These are phyloP conservation scores for Drosera capensis DNA, from an alignment of 148 eudicot species.

Conservation along the genomic window DNA sequence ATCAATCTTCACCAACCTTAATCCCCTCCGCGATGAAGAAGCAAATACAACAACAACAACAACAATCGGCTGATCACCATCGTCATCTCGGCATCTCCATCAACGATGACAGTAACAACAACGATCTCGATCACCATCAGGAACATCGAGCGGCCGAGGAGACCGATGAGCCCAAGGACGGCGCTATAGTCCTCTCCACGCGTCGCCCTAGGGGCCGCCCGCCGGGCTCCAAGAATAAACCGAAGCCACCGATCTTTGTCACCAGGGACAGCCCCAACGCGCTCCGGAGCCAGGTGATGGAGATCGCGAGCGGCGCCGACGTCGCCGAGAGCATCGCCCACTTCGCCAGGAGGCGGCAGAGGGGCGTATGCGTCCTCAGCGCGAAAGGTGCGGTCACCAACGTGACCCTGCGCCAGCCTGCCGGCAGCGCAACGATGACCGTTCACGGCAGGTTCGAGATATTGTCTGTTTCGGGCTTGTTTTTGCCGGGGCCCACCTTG, in stretches of 20 bases:
- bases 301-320: constrained; percentile 32
- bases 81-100: background rate
- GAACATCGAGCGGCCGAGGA: background rate
- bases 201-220: constrained; percentile 53
- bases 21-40: no score
- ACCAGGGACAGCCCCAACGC: constrained; percentile 34
- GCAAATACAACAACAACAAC: no score
- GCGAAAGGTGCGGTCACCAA: constrained; percentile 34
- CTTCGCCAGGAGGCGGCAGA: constrained; percentile 28
- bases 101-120: background rate
- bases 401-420: constrained; percentile 33
- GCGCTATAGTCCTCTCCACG: constrained; percentile 4
- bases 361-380: constrained; percentile 34
- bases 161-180: constrained; percentile 7
- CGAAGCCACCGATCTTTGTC: constrained; percentile 37
- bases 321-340: constrained; percentile 35
- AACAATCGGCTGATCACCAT: background rate
- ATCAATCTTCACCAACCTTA: no score
- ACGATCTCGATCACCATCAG: constrained; percentile 1
- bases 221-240: constrained; percentile 49
- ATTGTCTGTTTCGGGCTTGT: constrained; percentile 31
- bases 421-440: constrained; percentile 19
- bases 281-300: constrained; percentile 42
- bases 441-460: constrained; percentile 47
- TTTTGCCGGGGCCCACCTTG: constrained; percentile 33